Base-by-base conservation (phyloP, 371 early-diverging fungal species). In the Blakeslea trispora region DNA sequence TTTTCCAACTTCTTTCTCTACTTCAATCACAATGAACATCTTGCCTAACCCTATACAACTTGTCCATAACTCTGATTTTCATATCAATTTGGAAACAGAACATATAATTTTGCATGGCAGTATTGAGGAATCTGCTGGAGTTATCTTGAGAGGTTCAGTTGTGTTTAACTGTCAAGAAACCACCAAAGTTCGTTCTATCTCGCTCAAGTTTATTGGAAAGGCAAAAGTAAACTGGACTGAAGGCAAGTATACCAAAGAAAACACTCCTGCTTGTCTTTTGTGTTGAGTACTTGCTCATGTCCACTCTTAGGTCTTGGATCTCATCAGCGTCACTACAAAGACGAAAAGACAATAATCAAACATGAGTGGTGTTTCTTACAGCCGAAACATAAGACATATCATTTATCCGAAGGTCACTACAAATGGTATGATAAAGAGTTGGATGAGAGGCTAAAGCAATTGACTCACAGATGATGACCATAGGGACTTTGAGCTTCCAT, bases 401-500 rank as follows among this genome's bases (percentile, higher is more conserved):
- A 74, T 44, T 58, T 76, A 41, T 56, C 61, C 9, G 64, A 62
- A 59, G 80, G 77, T 0, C 64, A 65, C 37, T 66, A 76, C 28
- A 69, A 74, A 57, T 80, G 75, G 79, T 77, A 77, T 58, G 53
- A 13, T 46, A n/a, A n/a, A n/a, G n/a, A n/a, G n/a, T n/a, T n/a
- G n/a, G n/a, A n/a, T n/a, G n/a, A n/a, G n/a, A n/a, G n/a, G n/a
- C n/a, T n/a, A n/a, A n/a, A n/a, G n/a, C 11, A 28, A 39, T 34
- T n/a, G 50, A 41, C 39, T 43, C 54, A 50, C 39, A 35, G 19
- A 34, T 56, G 35, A 24, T n/a, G 17, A 45, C 43, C 17, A n/a
- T 35, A 77, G 78, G 73, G 74, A 75, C 50, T 81, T 81, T 64
- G 79, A 79, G 58, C 50, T 79, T 14, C 73, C 76, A 14, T 47